phyloP scores from a whole-genome alignment of 176 grass and related monocot genomes.

The Triticum turgidum region DNA sequence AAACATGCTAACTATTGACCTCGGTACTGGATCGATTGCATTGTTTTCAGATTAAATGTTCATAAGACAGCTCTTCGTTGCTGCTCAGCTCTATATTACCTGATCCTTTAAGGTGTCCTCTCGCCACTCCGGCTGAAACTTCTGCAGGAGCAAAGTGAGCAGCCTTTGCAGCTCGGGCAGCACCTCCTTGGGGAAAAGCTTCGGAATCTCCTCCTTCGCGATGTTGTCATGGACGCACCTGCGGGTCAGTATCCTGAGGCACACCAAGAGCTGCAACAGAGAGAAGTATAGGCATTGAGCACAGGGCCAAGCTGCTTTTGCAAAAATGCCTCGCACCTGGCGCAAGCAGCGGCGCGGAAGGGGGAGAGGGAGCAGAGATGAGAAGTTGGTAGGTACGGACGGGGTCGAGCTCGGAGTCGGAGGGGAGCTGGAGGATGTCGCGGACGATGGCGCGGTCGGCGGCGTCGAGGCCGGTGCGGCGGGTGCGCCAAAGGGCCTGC shows the following conservation, averaged over 20 bases:
- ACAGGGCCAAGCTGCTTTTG: background rate
- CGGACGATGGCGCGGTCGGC: slow-evolving; percentile 74
- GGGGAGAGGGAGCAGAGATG: background rate
- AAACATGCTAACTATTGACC: background rate
- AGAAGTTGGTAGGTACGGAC: slow-evolving; percentile 14
- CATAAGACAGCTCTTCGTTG: no score
- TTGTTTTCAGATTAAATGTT: background rate
- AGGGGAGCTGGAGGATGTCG: slow-evolving; percentile 64
- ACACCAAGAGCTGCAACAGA: slow-evolving; percentile 69
- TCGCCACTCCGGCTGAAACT: slow-evolving; percentile 84
- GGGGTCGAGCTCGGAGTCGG: slow-evolving; percentile 79
- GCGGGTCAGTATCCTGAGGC: slow-evolving; percentile 74
- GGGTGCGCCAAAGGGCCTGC: slow-evolving; percentile 92
- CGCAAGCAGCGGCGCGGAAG: background rate
- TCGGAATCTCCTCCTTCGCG: slow-evolving; percentile 61
- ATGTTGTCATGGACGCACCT: slow-evolving; percentile 60
- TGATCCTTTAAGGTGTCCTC: slow-evolving; percentile 66
- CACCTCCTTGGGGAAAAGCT: slow-evolving; percentile 69
- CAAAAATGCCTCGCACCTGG: background rate
- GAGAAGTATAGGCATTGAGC: background rate
- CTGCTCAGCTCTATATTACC: slow-evolving; percentile 25
- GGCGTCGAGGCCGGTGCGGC: slow-evolving; percentile 86
- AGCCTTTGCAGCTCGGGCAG: slow-evolving; percentile 69
- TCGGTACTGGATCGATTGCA: background rate
- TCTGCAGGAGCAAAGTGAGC: slow-evolving; percentile 84